Evolutionary conservation across 2,329 filamentous ascomycete species (phyloP).

Genomic region (Stachybotrys chartarum): DNA sequence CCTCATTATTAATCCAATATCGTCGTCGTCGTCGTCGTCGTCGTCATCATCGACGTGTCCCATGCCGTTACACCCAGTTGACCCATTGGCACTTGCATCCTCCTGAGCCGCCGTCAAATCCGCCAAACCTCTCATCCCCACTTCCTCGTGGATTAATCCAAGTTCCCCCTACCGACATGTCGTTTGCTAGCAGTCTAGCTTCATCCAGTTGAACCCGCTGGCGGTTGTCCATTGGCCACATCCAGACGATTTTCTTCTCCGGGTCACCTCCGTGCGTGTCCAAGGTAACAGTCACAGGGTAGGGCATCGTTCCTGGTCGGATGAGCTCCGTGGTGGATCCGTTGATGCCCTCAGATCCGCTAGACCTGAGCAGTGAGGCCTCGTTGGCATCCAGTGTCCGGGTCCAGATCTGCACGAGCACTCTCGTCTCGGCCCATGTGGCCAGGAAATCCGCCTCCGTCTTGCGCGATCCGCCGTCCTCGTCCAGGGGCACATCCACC

Average conservation of each 20-base stretch:
- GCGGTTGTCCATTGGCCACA: constrained; percentile 40
- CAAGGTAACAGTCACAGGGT: constrained; percentile 52
- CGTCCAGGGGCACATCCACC: constrained; percentile 37
- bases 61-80: constrained; percentile 34
- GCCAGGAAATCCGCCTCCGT: constrained; percentile 47
- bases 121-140: constrained; percentile 42
- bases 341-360: constrained; percentile 17
- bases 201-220: constrained; percentile 36
- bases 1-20: neutral
- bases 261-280: constrained; percentile 56
- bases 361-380: constrained; percentile 27
- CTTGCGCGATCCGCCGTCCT: constrained; percentile 46
- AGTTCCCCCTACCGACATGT: constrained; percentile 42
- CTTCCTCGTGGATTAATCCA: constrained; percentile 44
- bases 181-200: constrained; percentile 38
- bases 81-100: constrained; percentile 57
- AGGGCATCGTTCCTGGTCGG: constrained; percentile 54
- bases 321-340: constrained; percentile 20
- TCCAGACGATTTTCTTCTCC: constrained; percentile 45
- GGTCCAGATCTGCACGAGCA: constrained; percentile 62
- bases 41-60: neutral
- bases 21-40: neutral
- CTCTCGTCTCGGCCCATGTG: constrained; percentile 53
- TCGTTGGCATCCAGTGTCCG: constrained; percentile 35
- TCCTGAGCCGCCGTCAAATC: constrained; percentile 55